Percentiles rank a stretch among this genome's conserved stretches.
Conservation (phyloP, 2,329 filamentous ascomycete species). For the Ophiostoma ips region DNA sequence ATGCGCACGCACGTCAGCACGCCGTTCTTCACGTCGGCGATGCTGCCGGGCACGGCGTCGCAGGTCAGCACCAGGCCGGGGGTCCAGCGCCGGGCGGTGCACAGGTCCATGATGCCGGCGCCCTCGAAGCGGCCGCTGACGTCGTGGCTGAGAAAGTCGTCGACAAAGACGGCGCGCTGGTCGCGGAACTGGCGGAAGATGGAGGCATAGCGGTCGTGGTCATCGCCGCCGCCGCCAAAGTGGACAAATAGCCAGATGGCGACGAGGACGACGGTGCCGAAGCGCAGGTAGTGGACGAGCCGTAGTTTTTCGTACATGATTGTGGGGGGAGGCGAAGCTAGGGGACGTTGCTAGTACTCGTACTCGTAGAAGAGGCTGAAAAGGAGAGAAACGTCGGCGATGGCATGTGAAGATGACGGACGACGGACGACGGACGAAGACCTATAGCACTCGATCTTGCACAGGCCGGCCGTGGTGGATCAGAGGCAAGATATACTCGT, state of each 20-base stretch:
- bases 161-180: constrained; percentile 21
- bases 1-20: constrained; percentile 31
- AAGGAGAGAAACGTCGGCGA: neutral
- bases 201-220: constrained; percentile 6
- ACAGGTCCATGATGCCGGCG: constrained; percentile 20
- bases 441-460: too few relatives aligned
- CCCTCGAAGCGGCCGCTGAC: constrained; percentile 22
- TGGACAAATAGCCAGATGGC: constrained; percentile 18
- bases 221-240: constrained; percentile 9
- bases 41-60: constrained; percentile 27
- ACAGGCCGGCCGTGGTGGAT: too few relatives aligned
- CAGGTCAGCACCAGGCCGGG: constrained; percentile 29
- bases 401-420: too few relatives aligned
- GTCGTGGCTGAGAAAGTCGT: constrained; percentile 22
- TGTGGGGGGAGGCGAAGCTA: neutral
- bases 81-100: constrained; percentile 25
- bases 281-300: constrained; percentile 17
- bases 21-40: constrained; percentile 31
- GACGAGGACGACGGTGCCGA: constrained; percentile 14
- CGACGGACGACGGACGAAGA: too few relatives aligned
- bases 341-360: too few relatives aligned
- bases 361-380: neutral
- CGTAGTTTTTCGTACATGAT: constrained; percentile 17
- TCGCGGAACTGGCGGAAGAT: constrained; percentile 20
- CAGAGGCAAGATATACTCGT: too few relatives aligned